These are phyloP conservation scores for Cyberlindnera mississippiensis DNA, from an alignment of 805 yeast genomes.

Conservation along the genomic window DNA sequence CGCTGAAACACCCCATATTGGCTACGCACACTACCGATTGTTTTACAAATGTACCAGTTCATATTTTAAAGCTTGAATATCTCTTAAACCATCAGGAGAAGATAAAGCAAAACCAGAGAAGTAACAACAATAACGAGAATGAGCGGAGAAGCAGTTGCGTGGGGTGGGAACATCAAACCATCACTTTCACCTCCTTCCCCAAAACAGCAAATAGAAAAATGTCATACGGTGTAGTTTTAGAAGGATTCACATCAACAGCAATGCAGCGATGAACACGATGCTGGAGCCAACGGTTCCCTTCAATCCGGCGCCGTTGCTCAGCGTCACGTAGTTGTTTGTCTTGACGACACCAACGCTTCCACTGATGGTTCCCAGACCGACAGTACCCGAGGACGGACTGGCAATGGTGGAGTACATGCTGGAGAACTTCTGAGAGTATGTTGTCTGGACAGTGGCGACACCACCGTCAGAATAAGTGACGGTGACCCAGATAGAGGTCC, in stretches of 20 bases:
- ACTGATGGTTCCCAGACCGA: constrained; percentile 73
- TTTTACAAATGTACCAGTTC: no score
- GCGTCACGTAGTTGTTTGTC: constrained; percentile 40
- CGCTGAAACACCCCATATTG: no score
- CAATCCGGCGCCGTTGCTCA: constrained; percentile 11
- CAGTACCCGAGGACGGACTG: constrained; percentile 54
- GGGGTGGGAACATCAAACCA: no score
- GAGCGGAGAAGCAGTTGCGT: no score
- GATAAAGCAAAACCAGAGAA: no score
- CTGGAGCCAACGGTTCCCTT: constrained; percentile 14
- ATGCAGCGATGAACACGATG: constrained; percentile 17
- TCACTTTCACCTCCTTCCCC: no score
- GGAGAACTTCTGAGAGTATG: constrained; percentile 52
- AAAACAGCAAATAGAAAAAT: no score
- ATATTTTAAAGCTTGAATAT: no score
- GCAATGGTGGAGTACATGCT: constrained; percentile 43
- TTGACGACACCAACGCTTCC: constrained; percentile 68
- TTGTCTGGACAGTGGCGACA: constrained; percentile 41
- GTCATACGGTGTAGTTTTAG: no score
- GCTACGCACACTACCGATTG: no score
- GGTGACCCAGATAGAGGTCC: constrained; percentile 49
- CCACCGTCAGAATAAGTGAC: constrained; percentile 44
- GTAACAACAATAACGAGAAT: no score
- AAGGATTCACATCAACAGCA: constrained; percentile 18
- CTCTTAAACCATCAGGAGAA: no score